Conservation (phyloP, 164 flowering plant genomes). For the Vitis vinifera region DNA sequence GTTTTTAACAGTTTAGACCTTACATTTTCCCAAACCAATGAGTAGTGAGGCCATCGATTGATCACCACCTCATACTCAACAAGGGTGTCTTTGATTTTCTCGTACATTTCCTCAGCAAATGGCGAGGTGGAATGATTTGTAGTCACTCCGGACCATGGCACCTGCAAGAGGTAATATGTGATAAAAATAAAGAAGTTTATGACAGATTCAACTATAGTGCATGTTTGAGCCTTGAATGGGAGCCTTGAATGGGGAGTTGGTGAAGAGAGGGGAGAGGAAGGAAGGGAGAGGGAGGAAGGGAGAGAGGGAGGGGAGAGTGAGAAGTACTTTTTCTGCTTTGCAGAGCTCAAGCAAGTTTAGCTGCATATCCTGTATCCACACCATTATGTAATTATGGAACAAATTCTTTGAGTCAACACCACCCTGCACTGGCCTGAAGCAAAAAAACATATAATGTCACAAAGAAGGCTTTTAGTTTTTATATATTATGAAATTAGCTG, state of each 20-base stretch:
- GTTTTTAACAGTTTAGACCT: conserved; percentile 23
- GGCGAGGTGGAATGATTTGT: conserved; percentile 85
- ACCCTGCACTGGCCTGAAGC: conserved; percentile 58
- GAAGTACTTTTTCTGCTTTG: conserved; percentile 81
- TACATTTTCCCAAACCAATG: conserved; percentile 72
- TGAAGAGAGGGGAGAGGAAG: background rate
- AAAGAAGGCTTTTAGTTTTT: background rate
- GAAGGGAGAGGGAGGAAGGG: background rate
- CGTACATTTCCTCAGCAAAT: conserved; percentile 89
- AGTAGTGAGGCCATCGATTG: conserved; percentile 87
- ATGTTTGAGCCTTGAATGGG: too few relatives aligned
- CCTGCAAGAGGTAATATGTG: conserved; percentile 37
- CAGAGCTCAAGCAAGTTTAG: conserved; percentile 76
- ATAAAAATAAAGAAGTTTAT: background rate
- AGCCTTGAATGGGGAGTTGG: too few relatives aligned
- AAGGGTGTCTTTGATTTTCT: conserved; percentile 54
- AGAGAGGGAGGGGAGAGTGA: background rate
- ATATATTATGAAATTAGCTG: background rate
- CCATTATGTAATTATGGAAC: conserved; percentile 75
- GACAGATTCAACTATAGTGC: too few relatives aligned
- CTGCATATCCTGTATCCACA: conserved; percentile 85
- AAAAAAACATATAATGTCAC: conserved; percentile 5
- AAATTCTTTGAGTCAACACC: conserved; percentile 76
- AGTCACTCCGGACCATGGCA: conserved; percentile 68
- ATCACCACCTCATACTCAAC: conserved; percentile 78